Conservation (phyloP, 129 eudicot genomes). For the Glebionis coronaria region DNA sequence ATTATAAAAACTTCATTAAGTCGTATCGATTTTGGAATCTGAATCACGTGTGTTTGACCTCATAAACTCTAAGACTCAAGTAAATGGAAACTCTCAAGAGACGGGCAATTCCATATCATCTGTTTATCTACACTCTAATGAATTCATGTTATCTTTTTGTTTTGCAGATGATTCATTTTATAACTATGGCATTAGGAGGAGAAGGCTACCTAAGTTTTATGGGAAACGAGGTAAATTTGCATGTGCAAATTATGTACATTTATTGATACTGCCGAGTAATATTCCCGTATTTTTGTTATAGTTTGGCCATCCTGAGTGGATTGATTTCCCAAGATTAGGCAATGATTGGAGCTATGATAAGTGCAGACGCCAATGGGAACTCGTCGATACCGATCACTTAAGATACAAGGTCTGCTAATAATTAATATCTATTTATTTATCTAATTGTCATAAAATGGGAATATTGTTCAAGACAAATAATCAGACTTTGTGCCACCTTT, state of each 20-base stretch:
- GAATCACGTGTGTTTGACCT: not conserved
- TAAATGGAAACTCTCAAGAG: conserved; percentile 5
- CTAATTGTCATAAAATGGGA: conserved; percentile 3
- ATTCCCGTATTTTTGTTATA: conserved; percentile 20
- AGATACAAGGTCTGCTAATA: conserved; percentile 72
- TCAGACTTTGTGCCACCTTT: not conserved
- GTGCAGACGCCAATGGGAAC: conserved; percentile 97
- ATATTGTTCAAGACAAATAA: not conserved
- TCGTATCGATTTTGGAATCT: not conserved
- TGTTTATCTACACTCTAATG: conserved; percentile 3
- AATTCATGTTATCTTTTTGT: conserved; percentile 4
- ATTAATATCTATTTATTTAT: not conserved
- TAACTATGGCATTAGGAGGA: conserved; percentile 99
- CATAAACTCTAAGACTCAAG: conserved; percentile 1
- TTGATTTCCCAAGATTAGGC: conserved; percentile 97
- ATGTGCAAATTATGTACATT: not conserved
- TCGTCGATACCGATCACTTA: conserved; percentile 80
- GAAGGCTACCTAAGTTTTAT: conserved; percentile 98
- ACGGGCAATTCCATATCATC: not conserved
- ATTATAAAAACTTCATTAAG: too few relatives aligned
- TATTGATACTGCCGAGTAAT: not conserved
- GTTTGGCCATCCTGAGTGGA: conserved; percentile 99
- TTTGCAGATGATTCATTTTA: conserved; percentile 92
- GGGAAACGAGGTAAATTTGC: conserved; percentile 88
- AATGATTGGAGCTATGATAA: conserved; percentile 83